Base-by-base conservation (phyloP, 768 basidiomycete genomes). In the Glaciozyma martinii region DNA sequence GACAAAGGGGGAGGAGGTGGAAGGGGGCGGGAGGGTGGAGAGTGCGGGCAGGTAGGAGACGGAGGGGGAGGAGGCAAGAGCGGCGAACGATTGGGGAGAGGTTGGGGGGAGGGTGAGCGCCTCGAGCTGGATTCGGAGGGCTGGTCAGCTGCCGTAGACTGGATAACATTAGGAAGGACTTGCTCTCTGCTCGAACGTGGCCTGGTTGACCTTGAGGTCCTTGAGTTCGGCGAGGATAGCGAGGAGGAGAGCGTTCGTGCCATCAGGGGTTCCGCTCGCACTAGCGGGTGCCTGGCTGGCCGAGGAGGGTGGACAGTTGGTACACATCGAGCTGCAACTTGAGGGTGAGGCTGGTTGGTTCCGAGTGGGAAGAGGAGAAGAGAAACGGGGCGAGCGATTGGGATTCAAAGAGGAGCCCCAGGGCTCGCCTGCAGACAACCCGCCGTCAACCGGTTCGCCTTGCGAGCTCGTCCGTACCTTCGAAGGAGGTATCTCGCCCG, bases 151-250 rank as follows among this genome's bases (percentile, higher is more conserved):
- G 21, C 18, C 19, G 9, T 12, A 16, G 33, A 53, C 18, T 18
- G n/a, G 18, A 25, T 42, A 19, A 32, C 18, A 9, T 16, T 30
- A n/a, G 42, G 27, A 2, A 2, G 29, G 0, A 30, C 61, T 13
- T 21, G 71, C 66, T 60, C 68, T 72, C 23, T 60, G 43, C 55
- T 71, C 69, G 13, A 68, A 52, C 4, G 30, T 19, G 42, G 60
- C 30, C 32, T 72, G 66, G 29, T 60, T 66, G 19, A 60, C 60
- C 46, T 66, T 68, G 29, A 72, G 4, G 12, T 53, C 43, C 46
- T 65, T 56, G 0, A 72, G 63, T 43, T 72, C 70, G 21, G 25
- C 19, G 21, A 72, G 63, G 63, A 72, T 71, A n/a, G 64, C 63
- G n/a, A 54, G 44, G 29, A 71, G 67, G 32, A 71, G 59, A 1